Conservation (phyloP, 306 rosid genomes). For the Cucumis sativus region Cucumber_9930_V3 NC_026658.2:19364501-19365000, state of each 20-base stretch:
- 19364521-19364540: slow-evolving; percentile 72
- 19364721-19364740: neutral
- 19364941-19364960: too few species aligned
- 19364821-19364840: too few species aligned
- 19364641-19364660: neutral
- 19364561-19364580: slow-evolving; percentile 35
- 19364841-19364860: too few species aligned
- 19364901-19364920: too few species aligned
- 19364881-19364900: too few species aligned
- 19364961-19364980: too few species aligned
- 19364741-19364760: neutral
- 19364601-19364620: neutral
- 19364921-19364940: too few species aligned
- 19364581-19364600: neutral
- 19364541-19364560: slow-evolving; percentile 79
- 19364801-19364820: neutral
- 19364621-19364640: neutral
- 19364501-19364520: slow-evolving; percentile 47
- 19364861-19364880: too few species aligned
- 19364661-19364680: neutral
- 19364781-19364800: neutral
- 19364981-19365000: too few species aligned
- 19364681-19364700: neutral
- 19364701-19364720: neutral
- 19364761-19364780: neutral